Conservation (phyloP, 106 monocot species). For the Dendrobium nobile region DNA sequence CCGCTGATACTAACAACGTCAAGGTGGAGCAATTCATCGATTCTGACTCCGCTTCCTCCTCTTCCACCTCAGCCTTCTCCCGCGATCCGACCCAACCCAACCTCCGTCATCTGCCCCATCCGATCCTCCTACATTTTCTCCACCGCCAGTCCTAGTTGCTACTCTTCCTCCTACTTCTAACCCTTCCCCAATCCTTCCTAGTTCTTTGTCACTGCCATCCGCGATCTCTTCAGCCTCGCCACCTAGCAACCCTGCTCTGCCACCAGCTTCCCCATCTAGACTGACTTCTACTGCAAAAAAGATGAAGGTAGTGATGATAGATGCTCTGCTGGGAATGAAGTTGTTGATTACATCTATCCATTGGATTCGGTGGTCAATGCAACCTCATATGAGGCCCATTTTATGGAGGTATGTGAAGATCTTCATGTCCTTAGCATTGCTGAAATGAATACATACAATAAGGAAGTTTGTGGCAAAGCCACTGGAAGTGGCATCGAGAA, state of each 20-base stretch:
- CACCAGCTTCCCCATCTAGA: conserved; percentile 1
- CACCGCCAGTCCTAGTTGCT: conserved; percentile 8
- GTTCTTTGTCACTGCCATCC: neutral
- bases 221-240: conserved; percentile 11
- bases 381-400: too few relatives aligned
- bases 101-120: neutral
- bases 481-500: too few relatives aligned
- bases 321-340: too few relatives aligned
- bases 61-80: conserved; percentile 1
- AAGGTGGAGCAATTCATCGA: too few relatives aligned
- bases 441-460: too few relatives aligned
- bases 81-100: neutral
- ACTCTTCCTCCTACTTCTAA: conserved; percentile 13
- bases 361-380: too few relatives aligned
- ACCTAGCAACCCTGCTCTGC: neutral
- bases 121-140: conserved; percentile 13
- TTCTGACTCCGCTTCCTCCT: neutral
- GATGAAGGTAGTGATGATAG: too few relatives aligned
- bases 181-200: conserved; percentile 17
- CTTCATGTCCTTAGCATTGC: too few relatives aligned
- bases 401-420: too few relatives aligned
- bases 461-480: too few relatives aligned
- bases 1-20: too few relatives aligned
- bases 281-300: neutral
- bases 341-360: too few relatives aligned